A percentile compares a stretch with the other conserved stretches of the same genome.
Conservation (phyloP, 163 green algal species). For the Coccomyxa subellipsoidea region DNA sequence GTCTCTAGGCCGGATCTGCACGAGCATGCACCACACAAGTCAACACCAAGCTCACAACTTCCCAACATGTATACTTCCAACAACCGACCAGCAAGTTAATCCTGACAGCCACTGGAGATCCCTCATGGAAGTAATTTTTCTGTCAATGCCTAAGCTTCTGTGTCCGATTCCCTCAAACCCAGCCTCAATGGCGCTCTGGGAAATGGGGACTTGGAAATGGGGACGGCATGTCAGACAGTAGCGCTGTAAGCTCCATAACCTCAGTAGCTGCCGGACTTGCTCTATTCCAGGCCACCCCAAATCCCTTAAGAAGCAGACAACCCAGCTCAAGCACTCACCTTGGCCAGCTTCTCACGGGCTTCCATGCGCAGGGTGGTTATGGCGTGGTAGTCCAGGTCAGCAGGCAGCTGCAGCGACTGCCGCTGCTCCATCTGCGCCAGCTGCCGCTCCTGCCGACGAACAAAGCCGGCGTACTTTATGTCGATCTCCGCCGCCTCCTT, state of each 20-base stretch:
- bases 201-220: too few relatives aligned
- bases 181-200: too few relatives aligned
- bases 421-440: slow-evolving; percentile 57
- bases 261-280: neutral
- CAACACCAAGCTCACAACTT: too few relatives aligned
- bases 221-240: neutral
- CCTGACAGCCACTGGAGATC: neutral
- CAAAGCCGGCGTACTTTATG: slow-evolving; percentile 97
- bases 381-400: slow-evolving; percentile 77
- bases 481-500: slow-evolving; percentile 88
- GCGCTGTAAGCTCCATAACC: neutral
- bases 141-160: too few relatives aligned
- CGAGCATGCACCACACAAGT: too few relatives aligned
- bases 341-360: slow-evolving; percentile 86
- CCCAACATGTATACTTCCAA: neutral
- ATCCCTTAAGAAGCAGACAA: neutral
- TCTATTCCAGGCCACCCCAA: too few relatives aligned
- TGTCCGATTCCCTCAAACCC: too few relatives aligned
- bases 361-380: slow-evolving; percentile 86
- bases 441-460: slow-evolving; percentile 56
- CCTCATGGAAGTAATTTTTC: neutral
- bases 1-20: slow-evolving; percentile 63
- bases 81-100: neutral
- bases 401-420: slow-evolving; percentile 57
- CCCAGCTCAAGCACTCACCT: slow-evolving; percentile 56